Evolutionary conservation across 345 rosid genomes (phyloP).

Genomic region (Syzygium oleosum): DNA sequence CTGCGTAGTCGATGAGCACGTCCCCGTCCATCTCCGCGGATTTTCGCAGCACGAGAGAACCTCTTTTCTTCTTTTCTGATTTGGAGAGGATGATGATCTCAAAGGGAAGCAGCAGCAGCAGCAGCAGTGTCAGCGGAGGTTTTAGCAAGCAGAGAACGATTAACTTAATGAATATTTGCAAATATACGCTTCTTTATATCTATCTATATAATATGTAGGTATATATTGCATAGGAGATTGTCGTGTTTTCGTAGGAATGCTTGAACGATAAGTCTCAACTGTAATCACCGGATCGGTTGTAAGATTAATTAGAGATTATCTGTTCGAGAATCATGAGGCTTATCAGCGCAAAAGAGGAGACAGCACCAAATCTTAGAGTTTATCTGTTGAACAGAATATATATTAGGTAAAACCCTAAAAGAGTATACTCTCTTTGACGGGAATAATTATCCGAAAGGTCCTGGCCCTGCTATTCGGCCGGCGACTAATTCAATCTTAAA

Average conservation of each 20-base stretch:
- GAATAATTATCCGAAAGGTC: no score
- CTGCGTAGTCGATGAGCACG: neutral
- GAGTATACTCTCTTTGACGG: no score
- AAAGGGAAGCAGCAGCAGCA: neutral
- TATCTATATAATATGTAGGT: neutral
- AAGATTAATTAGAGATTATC: neutral
- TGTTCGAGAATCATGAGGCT: neutral
- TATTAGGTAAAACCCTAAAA: no score
- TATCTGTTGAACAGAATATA: no score
- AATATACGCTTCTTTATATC: neutral
- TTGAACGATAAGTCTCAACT: neutral
- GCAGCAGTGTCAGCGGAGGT: neutral
- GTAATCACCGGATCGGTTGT: neutral
- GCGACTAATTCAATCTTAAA: no score
- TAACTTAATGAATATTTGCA: neutral
- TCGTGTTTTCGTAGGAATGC: neutral
- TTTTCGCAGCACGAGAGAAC: neutral
- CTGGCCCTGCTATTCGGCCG: no score
- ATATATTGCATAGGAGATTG: neutral
- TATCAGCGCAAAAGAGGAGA: neutral
- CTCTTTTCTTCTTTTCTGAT: neutral
- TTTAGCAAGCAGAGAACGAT: neutral
- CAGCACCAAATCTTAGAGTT: neutral
- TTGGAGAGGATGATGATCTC: neutral
- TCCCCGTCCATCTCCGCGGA: no score